Evolutionary conservation across 2,329 filamentous ascomycete species (phyloP).

Genomic region (Fusarium irregulare): DNA sequence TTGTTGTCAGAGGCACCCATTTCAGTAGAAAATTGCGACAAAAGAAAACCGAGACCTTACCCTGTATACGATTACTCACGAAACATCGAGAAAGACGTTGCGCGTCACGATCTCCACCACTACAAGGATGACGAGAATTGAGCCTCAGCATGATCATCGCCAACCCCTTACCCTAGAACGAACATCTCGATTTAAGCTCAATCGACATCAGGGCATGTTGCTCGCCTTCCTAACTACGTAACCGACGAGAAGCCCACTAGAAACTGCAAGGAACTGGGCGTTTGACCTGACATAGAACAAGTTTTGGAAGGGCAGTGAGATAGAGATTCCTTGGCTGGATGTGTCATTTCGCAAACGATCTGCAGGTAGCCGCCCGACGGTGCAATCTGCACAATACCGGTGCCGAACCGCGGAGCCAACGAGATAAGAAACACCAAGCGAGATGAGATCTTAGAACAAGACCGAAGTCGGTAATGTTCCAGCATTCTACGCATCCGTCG

Average conservation of each 20-base stretch:
- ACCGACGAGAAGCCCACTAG: constrained; percentile 12
- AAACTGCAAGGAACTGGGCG: neutral
- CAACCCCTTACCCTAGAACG: constrained; percentile 6
- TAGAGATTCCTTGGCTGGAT: neutral
- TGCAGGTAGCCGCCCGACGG: neutral
- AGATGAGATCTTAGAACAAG: neutral
- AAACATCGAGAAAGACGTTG: neutral
- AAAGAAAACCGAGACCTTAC: neutral
- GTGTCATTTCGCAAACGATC: neutral
- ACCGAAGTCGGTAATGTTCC: neutral
- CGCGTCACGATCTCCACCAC: neutral
- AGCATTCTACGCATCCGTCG: neutral
- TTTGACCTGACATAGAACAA: neutral
- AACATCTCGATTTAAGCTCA: neutral
- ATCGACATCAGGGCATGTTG: neutral
- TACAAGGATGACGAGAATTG: neutral
- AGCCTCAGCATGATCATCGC: neutral
- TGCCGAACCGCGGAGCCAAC: neutral
- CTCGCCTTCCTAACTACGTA: constrained; percentile 21
- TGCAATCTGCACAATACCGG: neutral
- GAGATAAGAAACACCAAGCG: neutral
- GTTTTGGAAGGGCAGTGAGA: neutral
- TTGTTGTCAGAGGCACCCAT: fast-evolving
- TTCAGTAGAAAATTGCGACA: too few relatives aligned
- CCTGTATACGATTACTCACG: neutral